Conservation (phyloP, 2,329 filamentous ascomycete species). For the Ophiognomonia clavigignenti-juglandacearum region DNA sequence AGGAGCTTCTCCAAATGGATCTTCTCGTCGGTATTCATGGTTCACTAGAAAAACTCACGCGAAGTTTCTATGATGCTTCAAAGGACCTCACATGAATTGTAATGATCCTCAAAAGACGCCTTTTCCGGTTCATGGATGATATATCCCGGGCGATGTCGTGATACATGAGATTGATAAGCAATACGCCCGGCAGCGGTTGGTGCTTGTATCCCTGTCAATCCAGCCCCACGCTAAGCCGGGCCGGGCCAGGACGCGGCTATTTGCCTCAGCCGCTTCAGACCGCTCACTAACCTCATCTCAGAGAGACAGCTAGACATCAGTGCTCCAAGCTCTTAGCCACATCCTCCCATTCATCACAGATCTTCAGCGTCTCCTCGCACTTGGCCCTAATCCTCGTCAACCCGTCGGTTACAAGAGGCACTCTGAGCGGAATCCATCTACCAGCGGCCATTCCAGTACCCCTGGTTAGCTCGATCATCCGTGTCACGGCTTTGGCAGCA, state of each 20-base stretch:
- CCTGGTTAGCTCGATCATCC: slow-evolving; percentile 50
- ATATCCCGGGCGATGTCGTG: no score
- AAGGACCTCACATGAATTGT: no score
- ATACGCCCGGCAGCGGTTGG: no score
- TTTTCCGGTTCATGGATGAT: not conserved
- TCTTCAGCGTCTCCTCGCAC: slow-evolving; percentile 42
- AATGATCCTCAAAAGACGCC: not conserved
- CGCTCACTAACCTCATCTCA: no score
- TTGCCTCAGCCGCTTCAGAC: no score
- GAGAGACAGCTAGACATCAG: no score
- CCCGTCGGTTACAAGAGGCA: slow-evolving; percentile 49
- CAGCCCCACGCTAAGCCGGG: no score
- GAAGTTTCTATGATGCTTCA: not conserved
- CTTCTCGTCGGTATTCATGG: slow-evolving; percentile 13
- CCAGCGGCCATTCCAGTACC: slow-evolving; percentile 34
- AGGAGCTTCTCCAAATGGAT: not conserved
- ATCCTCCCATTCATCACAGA: slow-evolving; percentile 44
- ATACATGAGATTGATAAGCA: no score
- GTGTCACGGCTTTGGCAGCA: slow-evolving; percentile 41
- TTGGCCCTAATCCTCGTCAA: slow-evolving; percentile 43
- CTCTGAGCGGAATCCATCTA: slow-evolving; percentile 36
- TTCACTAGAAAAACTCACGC: no score
- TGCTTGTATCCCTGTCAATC: no score
- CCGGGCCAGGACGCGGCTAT: no score
- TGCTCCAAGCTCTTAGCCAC: slow-evolving; percentile 45